Percentiles rank a stretch among this genome's conserved stretches.
These are phyloP conservation scores for Celoporthe dispersa DNA, from an alignment of 2,329 filamentous ascomycete species.

Conservation along the genomic window DNA sequence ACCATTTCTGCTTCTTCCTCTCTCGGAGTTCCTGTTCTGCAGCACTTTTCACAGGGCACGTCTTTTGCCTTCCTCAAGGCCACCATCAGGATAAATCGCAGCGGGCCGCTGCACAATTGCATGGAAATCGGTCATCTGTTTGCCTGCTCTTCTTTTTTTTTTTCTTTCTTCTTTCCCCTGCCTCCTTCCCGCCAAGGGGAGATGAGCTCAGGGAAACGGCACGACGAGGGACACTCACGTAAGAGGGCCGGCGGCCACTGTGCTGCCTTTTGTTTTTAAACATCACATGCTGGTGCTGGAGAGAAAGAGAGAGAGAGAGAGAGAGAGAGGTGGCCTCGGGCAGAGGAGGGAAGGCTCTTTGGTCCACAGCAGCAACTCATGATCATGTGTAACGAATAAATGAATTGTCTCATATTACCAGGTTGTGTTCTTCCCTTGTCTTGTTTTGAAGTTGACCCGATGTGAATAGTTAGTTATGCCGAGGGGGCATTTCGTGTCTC, in stretches of 20 bases:
- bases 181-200: too few relatives aligned
- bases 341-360: conserved; percentile 4
- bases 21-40: conserved; percentile 5
- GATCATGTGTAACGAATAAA: conserved; percentile 17
- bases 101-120: conserved; percentile 6
- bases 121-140: conserved; percentile 12
- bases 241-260: conserved; percentile 9
- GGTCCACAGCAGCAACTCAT: conserved; percentile 2
- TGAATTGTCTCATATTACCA: conserved; percentile 8
- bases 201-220: not conserved
- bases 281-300: not conserved
- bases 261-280: not conserved
- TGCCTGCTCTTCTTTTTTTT: conserved; percentile 1
- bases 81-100: not conserved
- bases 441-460: not conserved
- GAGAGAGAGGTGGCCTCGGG: too few relatives aligned
- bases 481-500: not conserved
- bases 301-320: too few relatives aligned
- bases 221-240: not conserved
- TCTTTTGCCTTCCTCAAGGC: too few relatives aligned
- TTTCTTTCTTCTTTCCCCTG: too few relatives aligned
- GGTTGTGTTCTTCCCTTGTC: not conserved
- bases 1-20: conserved; percentile 3
- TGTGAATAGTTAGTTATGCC: not conserved
- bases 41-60: conserved; percentile 4